Percentiles rank a stretch among this genome's conserved stretches.
These are phyloP conservation scores for Sphenostylis stenocarpa DNA, from an alignment of 306 rosid species.

Conservation along the genomic window DNA sequence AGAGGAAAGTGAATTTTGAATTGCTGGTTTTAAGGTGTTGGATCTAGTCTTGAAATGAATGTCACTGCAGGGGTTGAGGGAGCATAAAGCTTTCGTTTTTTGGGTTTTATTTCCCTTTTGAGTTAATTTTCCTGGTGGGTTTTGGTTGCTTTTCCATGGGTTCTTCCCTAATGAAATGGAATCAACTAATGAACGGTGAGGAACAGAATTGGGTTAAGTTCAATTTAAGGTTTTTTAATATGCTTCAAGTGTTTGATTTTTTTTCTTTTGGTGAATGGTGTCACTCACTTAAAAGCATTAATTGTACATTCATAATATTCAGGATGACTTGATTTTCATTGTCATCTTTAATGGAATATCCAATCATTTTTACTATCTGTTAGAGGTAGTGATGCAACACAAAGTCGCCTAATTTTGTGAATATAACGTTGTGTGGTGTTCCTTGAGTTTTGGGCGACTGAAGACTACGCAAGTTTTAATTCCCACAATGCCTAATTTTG, in stretches of 20 bases:
- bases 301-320: background rate
- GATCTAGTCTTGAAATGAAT: slow-evolving; percentile 44
- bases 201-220: background rate
- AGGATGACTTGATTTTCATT: background rate
- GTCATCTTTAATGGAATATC: background rate
- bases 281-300: background rate
- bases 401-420: background rate
- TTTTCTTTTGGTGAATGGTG: background rate
- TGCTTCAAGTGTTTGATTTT: background rate
- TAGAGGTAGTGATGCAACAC: background rate
- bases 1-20: slow-evolving; percentile 26
- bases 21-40: slow-evolving; percentile 33
- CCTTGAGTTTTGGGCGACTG: background rate
- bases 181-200: background rate
- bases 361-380: background rate
- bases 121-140: slow-evolving; percentile 29
- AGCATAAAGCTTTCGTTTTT: background rate
- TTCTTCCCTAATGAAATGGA: background rate
- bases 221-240: slow-evolving; percentile 17
- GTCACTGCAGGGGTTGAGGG: background rate
- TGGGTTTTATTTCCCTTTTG: background rate
- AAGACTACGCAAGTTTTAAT: background rate
- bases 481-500: background rate
- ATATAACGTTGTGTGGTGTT: background rate
- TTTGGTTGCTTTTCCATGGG: slow-evolving; percentile 27